Percentiles rank a stretch among this genome's conserved stretches.
phyloP scores from a whole-genome alignment of 2,329 filamentous ascomycete genomes.

The Trichophyton simii region DNA sequence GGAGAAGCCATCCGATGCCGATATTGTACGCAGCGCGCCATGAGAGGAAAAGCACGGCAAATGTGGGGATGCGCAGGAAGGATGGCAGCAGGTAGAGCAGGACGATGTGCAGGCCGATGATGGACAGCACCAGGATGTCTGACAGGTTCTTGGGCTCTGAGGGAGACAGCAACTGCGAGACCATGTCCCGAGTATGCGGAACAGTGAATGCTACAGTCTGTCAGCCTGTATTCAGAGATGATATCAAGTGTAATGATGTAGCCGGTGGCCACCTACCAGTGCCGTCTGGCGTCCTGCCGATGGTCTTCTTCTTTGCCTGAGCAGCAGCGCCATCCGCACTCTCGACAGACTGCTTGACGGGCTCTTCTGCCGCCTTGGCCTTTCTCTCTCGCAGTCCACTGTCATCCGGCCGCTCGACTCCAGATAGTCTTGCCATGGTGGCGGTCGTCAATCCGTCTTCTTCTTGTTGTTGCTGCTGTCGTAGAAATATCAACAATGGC shows the following conservation, averaged over 20 bases:
- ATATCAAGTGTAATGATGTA: no score
- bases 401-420: constrained; percentile 13
- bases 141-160: constrained; percentile 91
- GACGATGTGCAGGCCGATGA: constrained; percentile 63
- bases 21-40: constrained; percentile 90
- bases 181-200: constrained; percentile 96
- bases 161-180: constrained; percentile 88
- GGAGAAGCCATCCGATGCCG: constrained; percentile 81
- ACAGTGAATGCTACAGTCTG: constrained; percentile 71
- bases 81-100: constrained; percentile 61
- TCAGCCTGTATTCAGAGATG: not conserved
- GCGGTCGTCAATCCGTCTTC: not conserved
- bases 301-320: constrained; percentile 55
- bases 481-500: not conserved
- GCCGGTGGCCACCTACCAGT: constrained; percentile 53
- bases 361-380: constrained; percentile 28
- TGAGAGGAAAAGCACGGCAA: constrained; percentile 74
- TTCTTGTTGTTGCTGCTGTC: not conserved
- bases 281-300: constrained; percentile 80
- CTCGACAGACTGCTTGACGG: constrained; percentile 31
- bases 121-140: constrained; percentile 64
- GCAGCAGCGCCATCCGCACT: constrained; percentile 16
- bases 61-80: constrained; percentile 58
- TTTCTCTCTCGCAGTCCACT: constrained; percentile 38
- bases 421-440: constrained; percentile 4